Evolutionary conservation across 139 green algal genomes (phyloP), one percentile per base, ranked within the genome.

Genomic region (Volvox reticuliferus): DNA sequence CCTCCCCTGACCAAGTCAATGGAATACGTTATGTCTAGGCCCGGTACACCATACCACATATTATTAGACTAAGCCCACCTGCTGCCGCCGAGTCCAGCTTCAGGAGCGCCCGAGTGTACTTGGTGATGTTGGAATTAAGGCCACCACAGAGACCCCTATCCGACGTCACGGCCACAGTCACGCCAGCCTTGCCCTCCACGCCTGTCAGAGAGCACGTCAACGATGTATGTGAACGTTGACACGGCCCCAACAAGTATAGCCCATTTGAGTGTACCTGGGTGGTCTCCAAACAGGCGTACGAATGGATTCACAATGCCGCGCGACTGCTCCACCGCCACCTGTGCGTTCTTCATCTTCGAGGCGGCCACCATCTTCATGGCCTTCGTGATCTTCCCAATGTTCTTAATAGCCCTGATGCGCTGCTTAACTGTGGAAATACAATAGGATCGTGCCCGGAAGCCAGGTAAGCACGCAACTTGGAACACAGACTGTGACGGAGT

Each of bases 341-440:
- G 97, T 18, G 98, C 98, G 33, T 94, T 95, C 35, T 97, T 94
- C 97, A 99, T 98, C 94, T 99, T 99, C 32, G 97, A 99, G 24
- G 98, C 98, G n/a, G 98, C 98, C 92, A 99, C 98, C 97, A 99
- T 99, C 97, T 99, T 99, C 98, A 99, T 99, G 91, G 98, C 98
- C 90, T 98, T 98, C 17, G 98, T 99, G 94, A 99, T 99, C 93
- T 99, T 99, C 86, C 98, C 95, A 50, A 99, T 99, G 94, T 99
- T 99, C 87, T 96, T 96, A 71, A 99, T 99, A 22, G 97, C 98
- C 85, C 97, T 96, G 96, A 99, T 99, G 26, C 98, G 95, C 94
- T 98, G 96, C 94, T 99, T 98, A 36, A 99, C 98, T 98, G 96
- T 73, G 28, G 28, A 76, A 12, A 36, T 18, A 68, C 21, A 65